Evolutionary conservation across 192 early-diverging fungal genomes (phyloP).

Genomic region (Dissophora ornata): DNA sequence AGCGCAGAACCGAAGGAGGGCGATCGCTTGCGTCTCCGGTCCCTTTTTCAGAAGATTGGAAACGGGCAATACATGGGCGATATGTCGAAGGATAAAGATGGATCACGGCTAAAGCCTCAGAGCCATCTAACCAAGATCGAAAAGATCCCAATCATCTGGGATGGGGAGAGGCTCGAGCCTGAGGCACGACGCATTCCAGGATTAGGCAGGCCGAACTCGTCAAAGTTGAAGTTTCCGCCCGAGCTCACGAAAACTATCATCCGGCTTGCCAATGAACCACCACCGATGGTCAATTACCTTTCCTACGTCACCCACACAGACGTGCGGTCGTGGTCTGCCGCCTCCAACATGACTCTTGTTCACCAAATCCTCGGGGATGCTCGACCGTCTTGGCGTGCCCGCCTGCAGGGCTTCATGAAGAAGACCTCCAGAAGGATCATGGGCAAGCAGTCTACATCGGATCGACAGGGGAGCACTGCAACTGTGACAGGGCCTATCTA

Average conservation of each 20-base stretch:
- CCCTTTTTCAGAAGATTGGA: conserved; percentile 10
- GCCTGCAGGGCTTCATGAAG: conserved; percentile 19
- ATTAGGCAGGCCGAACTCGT: conserved; percentile 19
- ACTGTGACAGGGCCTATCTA: not conserved
- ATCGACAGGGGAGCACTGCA: not conserved
- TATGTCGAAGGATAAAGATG: not conserved
- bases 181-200: conserved; percentile 28
- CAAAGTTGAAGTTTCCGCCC: conserved; percentile 19
- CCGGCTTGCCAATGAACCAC: conserved; percentile 28
- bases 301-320: conserved; percentile 38
- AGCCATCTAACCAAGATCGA: conserved; percentile 9
- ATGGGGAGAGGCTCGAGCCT: conserved; percentile 16
- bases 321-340: conserved; percentile 36
- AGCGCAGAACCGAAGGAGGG: not conserved
- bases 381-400: conserved; percentile 27
- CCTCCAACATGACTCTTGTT: conserved; percentile 34
- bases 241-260: conserved; percentile 35
- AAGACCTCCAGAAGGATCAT: conserved; percentile 19
- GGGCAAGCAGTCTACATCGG: conserved; percentile 9
- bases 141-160: conserved; percentile 30
- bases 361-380: conserved; percentile 34
- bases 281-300: conserved; percentile 35
- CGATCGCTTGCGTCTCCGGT: not conserved
- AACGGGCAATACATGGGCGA: not conserved
- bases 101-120: not conserved